These are phyloP conservation scores for Aureobasidium mangrovei DNA, from an alignment of 2,329 filamentous ascomycete genomes.

Conservation along the genomic window DNA sequence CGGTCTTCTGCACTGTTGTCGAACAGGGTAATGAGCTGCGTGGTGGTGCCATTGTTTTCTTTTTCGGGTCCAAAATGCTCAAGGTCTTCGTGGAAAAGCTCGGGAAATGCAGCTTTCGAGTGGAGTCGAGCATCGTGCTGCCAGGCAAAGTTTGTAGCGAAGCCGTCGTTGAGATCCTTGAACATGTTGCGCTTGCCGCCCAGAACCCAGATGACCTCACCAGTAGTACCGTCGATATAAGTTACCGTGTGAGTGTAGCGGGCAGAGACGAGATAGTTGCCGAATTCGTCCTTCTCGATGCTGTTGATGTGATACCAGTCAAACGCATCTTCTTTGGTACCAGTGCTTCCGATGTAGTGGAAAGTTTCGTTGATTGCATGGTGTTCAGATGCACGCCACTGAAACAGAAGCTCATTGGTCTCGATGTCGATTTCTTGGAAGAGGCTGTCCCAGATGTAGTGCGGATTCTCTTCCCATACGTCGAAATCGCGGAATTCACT, in stretches of 20 bases:
- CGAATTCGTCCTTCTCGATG: slow-evolving; percentile 42
- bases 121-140: slow-evolving; percentile 43
- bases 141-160: slow-evolving; percentile 32
- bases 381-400: slow-evolving; percentile 50
- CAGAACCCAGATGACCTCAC: slow-evolving; percentile 45
- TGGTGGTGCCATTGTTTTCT: slow-evolving; percentile 15
- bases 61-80: not conserved
- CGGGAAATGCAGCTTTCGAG: slow-evolving; percentile 39
- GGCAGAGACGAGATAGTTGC: slow-evolving; percentile 47
- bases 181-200: slow-evolving; percentile 26
- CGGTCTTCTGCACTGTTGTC: slow-evolving; percentile 40
- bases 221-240: slow-evolving; percentile 40
- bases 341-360: slow-evolving; percentile 25
- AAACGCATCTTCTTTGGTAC: slow-evolving; percentile 36
- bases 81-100: slow-evolving; percentile 13
- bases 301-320: slow-evolving; percentile 51
- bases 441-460: slow-evolving; percentile 26
- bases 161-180: slow-evolving; percentile 20
- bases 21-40: slow-evolving; percentile 28
- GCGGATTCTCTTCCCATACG: slow-evolving; percentile 23
- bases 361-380: slow-evolving; percentile 36
- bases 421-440: slow-evolving; percentile 38
- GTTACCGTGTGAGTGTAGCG: slow-evolving; percentile 41
- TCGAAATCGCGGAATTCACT: slow-evolving; percentile 19
- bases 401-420: slow-evolving; percentile 46